Percentiles rank a stretch among this genome's conserved stretches.
Evolutionary conservation across 169 alveolate species (phyloP).

Genomic region (Plasmodium billcollinsi): DNA sequence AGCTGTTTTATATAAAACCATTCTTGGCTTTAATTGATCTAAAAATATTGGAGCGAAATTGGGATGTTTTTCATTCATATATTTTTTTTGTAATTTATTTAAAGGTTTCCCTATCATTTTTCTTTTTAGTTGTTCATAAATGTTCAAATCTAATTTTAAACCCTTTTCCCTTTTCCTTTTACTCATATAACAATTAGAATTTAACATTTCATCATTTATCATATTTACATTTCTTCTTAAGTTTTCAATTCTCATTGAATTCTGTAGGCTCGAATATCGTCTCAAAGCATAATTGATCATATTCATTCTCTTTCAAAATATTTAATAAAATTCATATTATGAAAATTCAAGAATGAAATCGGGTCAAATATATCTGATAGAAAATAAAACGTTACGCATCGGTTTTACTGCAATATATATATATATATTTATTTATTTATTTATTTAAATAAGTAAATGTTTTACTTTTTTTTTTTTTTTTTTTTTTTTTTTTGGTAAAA

Average conservation of each 20-base stretch:
- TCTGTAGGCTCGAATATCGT: slow-evolving; percentile 27
- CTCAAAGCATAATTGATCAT: slow-evolving; percentile 8
- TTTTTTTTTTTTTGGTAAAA: too few species aligned
- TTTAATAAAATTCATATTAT: neutral
- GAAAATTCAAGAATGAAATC: too few species aligned
- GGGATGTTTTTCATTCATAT: slow-evolving; percentile 66
- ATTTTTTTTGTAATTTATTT: slow-evolving; percentile 72
- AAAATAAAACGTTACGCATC: too few species aligned
- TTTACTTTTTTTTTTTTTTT: too few species aligned
- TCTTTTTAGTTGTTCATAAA: slow-evolving; percentile 53
- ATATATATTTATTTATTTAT: too few species aligned
- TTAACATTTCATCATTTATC: slow-evolving; percentile 8
- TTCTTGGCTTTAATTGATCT: slow-evolving; percentile 83
- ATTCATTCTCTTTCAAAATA: slow-evolving; percentile 20
- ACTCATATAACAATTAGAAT: slow-evolving; percentile 8
- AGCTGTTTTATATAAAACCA: slow-evolving; percentile 71
- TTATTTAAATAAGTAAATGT: too few species aligned
- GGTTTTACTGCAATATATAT: too few species aligned
- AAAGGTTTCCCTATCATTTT: slow-evolving; percentile 70
- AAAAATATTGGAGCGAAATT: slow-evolving; percentile 83
- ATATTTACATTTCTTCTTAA: slow-evolving; percentile 20
- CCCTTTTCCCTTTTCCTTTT: slow-evolving; percentile 62
- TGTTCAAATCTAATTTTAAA: slow-evolving; percentile 49
- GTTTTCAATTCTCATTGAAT: slow-evolving; percentile 24
- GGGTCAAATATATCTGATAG: too few species aligned